Percentiles rank a stretch among this genome's conserved stretches.
phyloP scores from a whole-genome alignment of 495 filamentous ascomycete species.

The Penicillium longicatenatum region DNA sequence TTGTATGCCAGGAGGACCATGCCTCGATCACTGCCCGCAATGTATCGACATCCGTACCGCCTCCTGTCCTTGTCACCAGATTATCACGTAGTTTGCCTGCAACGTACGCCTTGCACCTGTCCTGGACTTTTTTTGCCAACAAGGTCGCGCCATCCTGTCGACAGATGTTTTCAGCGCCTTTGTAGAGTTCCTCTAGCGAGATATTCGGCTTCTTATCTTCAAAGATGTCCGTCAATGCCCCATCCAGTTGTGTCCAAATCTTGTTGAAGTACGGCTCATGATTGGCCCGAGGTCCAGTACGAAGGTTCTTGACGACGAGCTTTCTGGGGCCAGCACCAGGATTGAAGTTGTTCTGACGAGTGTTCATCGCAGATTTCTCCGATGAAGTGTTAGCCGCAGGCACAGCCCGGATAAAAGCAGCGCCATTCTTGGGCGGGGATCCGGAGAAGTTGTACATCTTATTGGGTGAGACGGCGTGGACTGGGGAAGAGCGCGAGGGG shows the following conservation, averaged over 20 bases:
- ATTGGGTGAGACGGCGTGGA: slow-evolving; percentile 27
- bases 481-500: slow-evolving; percentile 25
- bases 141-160: slow-evolving; percentile 68
- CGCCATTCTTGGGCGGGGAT: slow-evolving; percentile 34
- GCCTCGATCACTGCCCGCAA: slow-evolving; percentile 63
- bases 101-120: slow-evolving; percentile 65
- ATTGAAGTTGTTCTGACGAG: slow-evolving; percentile 42
- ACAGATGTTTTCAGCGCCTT: slow-evolving; percentile 87
- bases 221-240: slow-evolving; percentile 74
- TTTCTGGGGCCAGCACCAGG: slow-evolving; percentile 68
- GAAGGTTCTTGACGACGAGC: slow-evolving; percentile 85
- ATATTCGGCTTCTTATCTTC: slow-evolving; percentile 56
- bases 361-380: slow-evolving; percentile 19
- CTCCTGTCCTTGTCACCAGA: slow-evolving; percentile 51
- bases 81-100: slow-evolving; percentile 53
- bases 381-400: slow-evolving; percentile 19
- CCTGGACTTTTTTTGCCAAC: slow-evolving; percentile 62
- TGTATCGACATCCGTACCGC: slow-evolving; percentile 60
- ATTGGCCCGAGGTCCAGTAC: slow-evolving; percentile 56
- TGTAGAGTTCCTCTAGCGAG: slow-evolving; percentile 85
- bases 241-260: slow-evolving; percentile 69
- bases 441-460: slow-evolving; percentile 54
- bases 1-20: slow-evolving; percentile 79
- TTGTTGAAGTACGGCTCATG: slow-evolving; percentile 72
- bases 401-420: slow-evolving; percentile 29